A percentile compares a stretch with the other conserved stretches of the same genome.
phyloP scores from a whole-genome alignment of 2,329 filamentous ascomycete genomes.

The Aureobasidium sp. region DNA sequence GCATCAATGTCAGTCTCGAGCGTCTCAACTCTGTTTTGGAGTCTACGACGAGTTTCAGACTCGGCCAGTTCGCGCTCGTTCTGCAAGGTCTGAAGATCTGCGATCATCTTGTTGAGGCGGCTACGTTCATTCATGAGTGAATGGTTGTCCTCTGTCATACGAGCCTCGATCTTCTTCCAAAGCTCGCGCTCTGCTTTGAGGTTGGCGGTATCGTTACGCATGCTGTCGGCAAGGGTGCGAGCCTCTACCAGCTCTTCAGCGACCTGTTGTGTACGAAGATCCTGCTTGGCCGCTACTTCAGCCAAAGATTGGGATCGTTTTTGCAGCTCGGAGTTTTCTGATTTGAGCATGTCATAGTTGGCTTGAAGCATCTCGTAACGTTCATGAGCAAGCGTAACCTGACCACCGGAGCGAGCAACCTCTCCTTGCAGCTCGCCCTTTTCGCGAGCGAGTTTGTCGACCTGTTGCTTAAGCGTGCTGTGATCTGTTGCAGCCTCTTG shows the following conservation, averaged over 20 bases:
- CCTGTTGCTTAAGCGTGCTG: slow-evolving; percentile 73
- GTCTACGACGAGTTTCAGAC: slow-evolving; percentile 68
- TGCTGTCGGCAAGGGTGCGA: slow-evolving; percentile 70
- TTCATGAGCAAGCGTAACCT: slow-evolving; percentile 72
- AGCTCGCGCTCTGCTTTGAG: slow-evolving; percentile 91
- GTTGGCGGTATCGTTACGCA: slow-evolving; percentile 85
- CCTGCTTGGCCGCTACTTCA: slow-evolving; percentile 80
- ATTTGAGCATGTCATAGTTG: slow-evolving; percentile 76
- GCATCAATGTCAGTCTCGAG: slow-evolving; percentile 71
- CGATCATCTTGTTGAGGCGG: slow-evolving; percentile 72
- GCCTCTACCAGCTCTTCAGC: slow-evolving; percentile 89
- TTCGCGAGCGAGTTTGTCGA: slow-evolving; percentile 71
- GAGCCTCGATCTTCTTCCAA: slow-evolving; percentile 87
- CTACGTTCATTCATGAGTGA: slow-evolving; percentile 73
- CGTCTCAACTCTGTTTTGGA: slow-evolving; percentile 68
- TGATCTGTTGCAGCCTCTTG: slow-evolving; percentile 77
- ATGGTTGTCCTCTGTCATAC: slow-evolving; percentile 83
- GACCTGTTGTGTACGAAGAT: slow-evolving; percentile 81
- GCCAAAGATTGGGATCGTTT: slow-evolving; percentile 70
- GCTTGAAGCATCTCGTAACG: slow-evolving; percentile 83
- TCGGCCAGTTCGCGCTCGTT: slow-evolving; percentile 87
- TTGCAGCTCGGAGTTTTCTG: slow-evolving; percentile 77
- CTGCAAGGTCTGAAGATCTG: slow-evolving; percentile 77
- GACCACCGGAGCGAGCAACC: slow-evolving; percentile 68
- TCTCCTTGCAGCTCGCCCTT: slow-evolving; percentile 77